Percentiles rank a stretch among this genome's conserved stretches.
Conservation (phyloP, 2,329 filamentous ascomycete genomes). For the Penicillium psychrosexuale region DNA sequence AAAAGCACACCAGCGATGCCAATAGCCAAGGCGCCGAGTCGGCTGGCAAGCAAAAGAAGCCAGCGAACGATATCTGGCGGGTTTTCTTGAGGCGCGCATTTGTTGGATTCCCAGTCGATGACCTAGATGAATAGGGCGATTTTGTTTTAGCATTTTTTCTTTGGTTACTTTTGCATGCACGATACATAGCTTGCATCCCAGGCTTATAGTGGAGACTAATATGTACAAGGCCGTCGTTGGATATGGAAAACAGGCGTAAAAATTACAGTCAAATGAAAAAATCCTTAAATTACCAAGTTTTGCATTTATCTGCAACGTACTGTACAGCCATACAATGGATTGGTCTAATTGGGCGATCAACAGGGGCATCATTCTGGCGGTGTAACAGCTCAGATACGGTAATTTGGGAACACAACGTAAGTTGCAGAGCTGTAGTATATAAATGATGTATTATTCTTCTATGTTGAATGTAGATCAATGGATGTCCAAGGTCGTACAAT, state of each 20-base stretch:
- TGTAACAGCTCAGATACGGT: background rate
- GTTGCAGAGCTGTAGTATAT: background rate
- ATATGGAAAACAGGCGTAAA: background rate
- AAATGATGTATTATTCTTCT: background rate
- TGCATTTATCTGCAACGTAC: background rate
- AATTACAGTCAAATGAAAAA: background rate
- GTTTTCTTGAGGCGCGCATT: slow-evolving; percentile 77
- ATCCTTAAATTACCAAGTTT: background rate
- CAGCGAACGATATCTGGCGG: slow-evolving; percentile 66
- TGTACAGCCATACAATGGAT: background rate
- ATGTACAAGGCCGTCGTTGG: background rate
- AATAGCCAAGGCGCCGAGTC: slow-evolving; percentile 21
- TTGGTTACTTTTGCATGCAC: slow-evolving; percentile 1
- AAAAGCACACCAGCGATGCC: slow-evolving; percentile 10
- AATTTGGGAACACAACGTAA: background rate
- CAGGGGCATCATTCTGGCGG: background rate
- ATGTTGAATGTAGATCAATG: background rate
- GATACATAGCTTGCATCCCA: background rate
- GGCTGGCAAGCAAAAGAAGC: slow-evolving; percentile 31
- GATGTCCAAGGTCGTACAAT: background rate
- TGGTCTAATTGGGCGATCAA: background rate
- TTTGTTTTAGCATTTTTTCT: slow-evolving; percentile 13
- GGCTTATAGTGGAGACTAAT: background rate
- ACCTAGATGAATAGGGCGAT: slow-evolving; percentile 49
- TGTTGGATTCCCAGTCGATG: slow-evolving; percentile 67